phyloP scores from a whole-genome alignment of 73 alveolate species.

The Blepharisma stoltei region DNA sequence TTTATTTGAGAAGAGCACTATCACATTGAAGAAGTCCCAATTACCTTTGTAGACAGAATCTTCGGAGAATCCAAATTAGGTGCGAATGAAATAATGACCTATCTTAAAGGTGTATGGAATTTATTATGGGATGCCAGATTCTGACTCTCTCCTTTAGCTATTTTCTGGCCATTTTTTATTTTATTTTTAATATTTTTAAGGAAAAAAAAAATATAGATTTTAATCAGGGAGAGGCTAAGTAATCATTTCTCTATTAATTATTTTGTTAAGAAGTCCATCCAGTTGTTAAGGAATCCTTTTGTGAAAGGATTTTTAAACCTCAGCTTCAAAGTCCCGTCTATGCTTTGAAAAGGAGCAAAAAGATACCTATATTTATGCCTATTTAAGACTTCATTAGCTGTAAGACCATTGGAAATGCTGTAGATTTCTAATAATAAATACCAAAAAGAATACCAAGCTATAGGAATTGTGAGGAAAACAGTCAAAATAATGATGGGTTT shows the following conservation, averaged over 20 bases:
- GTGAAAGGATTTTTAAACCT: not conserved
- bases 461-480: not conserved
- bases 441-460: constrained; percentile 19
- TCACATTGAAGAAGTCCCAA: constrained; percentile 86
- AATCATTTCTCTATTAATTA: not conserved
- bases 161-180: no score
- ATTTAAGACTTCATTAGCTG: not conserved
- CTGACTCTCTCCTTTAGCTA: no score
- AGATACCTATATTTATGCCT: constrained; percentile 7
- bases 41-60: constrained; percentile 96
- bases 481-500: not conserved
- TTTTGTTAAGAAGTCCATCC: constrained; percentile 14
- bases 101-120: constrained; percentile 88
- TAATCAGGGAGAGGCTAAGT: no score
- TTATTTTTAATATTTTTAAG: no score
- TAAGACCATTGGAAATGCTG: constrained; percentile 10
- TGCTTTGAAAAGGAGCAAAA: not conserved
- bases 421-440: not conserved
- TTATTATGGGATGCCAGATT: constrained; percentile 51
- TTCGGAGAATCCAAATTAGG: constrained; percentile 96
- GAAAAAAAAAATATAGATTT: no score
- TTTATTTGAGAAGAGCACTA: not conserved
- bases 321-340: not conserved
- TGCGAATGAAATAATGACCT: constrained; percentile 88
- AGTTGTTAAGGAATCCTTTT: constrained; percentile 17